Conservation (phyloP, 352 stramenopile species). For the Globisporangium lucens region DNA sequence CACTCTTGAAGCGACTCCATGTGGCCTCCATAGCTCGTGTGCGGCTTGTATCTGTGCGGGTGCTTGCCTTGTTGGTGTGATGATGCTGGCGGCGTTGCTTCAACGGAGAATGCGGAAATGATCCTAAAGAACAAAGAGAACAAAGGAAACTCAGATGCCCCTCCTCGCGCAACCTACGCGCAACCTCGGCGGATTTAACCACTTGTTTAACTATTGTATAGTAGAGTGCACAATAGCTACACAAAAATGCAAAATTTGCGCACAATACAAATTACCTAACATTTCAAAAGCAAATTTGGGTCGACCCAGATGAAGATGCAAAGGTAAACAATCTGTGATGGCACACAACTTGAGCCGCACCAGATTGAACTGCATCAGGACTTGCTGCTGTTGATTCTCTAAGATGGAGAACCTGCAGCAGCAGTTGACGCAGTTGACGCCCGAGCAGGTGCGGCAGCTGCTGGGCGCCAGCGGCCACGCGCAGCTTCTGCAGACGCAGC, state of each 20-base stretch:
- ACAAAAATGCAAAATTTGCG: background rate
- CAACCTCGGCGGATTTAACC: slow-evolving; percentile 7
- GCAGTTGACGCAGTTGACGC: slow-evolving; percentile 27
- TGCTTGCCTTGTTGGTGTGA: too few species aligned
- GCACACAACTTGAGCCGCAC: too few species aligned
- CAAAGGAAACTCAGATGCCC: slow-evolving; percentile 10
- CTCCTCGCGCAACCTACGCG: slow-evolving; percentile 26
- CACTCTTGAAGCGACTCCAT: slow-evolving; percentile 21
- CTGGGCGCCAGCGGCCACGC: slow-evolving; percentile 30
- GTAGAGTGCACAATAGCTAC: too few species aligned
- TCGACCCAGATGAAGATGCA: too few species aligned
- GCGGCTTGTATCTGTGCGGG: background rate
- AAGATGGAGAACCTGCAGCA: slow-evolving; percentile 28
- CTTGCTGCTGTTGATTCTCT: too few species aligned
- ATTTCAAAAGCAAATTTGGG: too few species aligned
- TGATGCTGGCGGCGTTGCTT: slow-evolving; percentile 1
- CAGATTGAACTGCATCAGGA: too few species aligned
- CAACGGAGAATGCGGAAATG: slow-evolving; percentile 11
- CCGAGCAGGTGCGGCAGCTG: slow-evolving; percentile 29
- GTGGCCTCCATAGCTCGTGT: slow-evolving; percentile 7
- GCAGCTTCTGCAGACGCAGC: slow-evolving; percentile 22
- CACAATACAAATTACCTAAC: too few species aligned
- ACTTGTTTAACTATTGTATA: background rate
- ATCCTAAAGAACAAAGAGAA: slow-evolving; percentile 7
- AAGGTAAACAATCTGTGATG: too few species aligned